phyloP scores from a whole-genome alignment of 106 monocot species.

The Hemerocallis citrina region DNA sequence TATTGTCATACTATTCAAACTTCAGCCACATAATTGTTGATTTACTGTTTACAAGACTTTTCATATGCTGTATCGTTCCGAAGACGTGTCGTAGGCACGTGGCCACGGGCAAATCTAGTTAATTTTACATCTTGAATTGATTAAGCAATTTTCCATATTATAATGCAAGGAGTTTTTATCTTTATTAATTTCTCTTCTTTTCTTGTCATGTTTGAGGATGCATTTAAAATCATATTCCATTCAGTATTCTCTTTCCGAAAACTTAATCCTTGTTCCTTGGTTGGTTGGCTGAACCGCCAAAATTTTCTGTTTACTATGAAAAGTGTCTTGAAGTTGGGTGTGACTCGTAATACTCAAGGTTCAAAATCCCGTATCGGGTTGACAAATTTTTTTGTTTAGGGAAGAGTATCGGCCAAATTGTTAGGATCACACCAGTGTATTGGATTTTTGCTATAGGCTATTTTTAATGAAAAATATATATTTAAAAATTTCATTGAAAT shows the following conservation, averaged over 20 bases:
- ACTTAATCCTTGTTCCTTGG: background rate
- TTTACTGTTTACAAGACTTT: no score
- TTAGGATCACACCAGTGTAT: no score
- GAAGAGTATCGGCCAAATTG: no score
- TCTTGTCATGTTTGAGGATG: background rate
- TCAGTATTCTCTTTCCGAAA: background rate
- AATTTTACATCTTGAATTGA: background rate
- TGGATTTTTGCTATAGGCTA: no score
- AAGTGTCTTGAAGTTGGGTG: background rate
- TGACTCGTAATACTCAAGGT: background rate
- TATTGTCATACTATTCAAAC: no score
- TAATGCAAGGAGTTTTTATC: background rate
- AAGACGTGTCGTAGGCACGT: background rate
- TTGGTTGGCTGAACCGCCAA: background rate
- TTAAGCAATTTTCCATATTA: background rate
- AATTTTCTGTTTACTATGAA: background rate
- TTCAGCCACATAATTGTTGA: no score
- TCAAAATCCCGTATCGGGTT: no score
- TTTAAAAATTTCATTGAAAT: no score
- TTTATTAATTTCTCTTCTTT: slow-evolving; percentile 1
- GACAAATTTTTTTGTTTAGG: no score
- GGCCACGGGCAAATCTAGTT: no score
- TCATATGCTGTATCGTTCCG: no score
- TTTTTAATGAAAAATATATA: no score
- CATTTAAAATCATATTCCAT: background rate